A percentile compares a stretch with the other conserved stretches of the same genome.
phyloP scores from a whole-genome alignment of 2,329 filamentous ascomycete species.

The Fusarium nanum region DNA sequence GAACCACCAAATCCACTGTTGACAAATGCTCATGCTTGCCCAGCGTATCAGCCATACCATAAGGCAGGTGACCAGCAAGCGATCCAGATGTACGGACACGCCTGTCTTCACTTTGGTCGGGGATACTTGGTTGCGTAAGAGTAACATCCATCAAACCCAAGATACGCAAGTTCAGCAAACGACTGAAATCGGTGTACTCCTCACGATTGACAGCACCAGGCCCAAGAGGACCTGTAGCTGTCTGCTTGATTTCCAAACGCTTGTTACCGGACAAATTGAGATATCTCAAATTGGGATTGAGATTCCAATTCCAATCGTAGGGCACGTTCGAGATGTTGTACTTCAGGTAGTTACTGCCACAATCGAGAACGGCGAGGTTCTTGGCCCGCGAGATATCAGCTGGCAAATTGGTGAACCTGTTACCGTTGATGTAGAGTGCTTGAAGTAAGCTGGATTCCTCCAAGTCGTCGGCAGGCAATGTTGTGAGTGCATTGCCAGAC shows the following conservation, averaged over 20 bases:
- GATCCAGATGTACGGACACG: slow-evolving; percentile 98
- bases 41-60: slow-evolving; percentile 97
- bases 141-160: slow-evolving; percentile 98
- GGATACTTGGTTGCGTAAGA: slow-evolving; percentile 89
- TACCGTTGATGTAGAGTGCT: slow-evolving; percentile 94
- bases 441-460: slow-evolving; percentile 90
- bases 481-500: slow-evolving; percentile 93
- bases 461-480: slow-evolving; percentile 90
- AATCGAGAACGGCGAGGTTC: slow-evolving; percentile 91
- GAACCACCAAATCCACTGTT: slow-evolving; percentile 94
- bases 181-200: slow-evolving; percentile 87
- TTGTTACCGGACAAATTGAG: slow-evolving; percentile 98
- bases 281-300: slow-evolving; percentile 94
- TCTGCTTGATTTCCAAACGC: slow-evolving; percentile 87
- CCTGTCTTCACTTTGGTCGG: slow-evolving; percentile 93
- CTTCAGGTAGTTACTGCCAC: slow-evolving; percentile 93
- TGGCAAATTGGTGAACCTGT: slow-evolving; percentile 96
- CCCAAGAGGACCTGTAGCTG: slow-evolving; percentile 60
- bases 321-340: slow-evolving; percentile 99
- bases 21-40: slow-evolving; percentile 95
- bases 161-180: slow-evolving; percentile 83
- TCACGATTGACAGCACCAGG: slow-evolving; percentile 68
- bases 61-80: slow-evolving; percentile 87
- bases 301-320: slow-evolving; percentile 99
- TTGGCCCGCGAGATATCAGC: slow-evolving; percentile 95